Conservation (phyloP, 768 basidiomycete species). For the Termitomyces bulborhizus region DNA sequence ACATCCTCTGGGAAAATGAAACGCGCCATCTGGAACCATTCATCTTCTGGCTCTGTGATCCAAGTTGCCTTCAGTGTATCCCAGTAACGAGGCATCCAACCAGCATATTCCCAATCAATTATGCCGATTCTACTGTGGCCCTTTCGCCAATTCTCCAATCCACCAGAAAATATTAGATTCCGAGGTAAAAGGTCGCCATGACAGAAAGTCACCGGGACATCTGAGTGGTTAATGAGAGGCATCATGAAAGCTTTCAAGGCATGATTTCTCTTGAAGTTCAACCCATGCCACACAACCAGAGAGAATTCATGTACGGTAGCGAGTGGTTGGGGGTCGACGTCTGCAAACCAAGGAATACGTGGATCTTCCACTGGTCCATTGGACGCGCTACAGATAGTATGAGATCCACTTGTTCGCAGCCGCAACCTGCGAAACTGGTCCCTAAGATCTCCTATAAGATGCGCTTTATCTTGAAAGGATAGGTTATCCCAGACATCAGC, state of each 20-base stretch:
- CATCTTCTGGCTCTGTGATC: neutral
- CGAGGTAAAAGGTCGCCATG: neutral
- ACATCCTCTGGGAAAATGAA: neutral
- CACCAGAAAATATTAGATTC: neutral
- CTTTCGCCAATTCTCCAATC: neutral
- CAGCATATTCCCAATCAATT: conserved; percentile 1
- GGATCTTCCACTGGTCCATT: neutral
- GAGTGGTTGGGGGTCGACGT: neutral
- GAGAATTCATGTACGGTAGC: neutral
- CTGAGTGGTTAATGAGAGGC: neutral
- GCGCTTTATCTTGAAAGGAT: neutral
- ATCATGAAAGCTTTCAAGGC: neutral
- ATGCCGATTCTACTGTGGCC: neutral
- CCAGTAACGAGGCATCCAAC: neutral
- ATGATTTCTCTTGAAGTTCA: neutral
- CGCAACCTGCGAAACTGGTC: neutral
- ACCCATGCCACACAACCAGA: neutral
- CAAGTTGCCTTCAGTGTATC: neutral
- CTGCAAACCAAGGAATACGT: neutral
- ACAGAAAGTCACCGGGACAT: neutral
- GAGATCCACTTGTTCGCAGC: neutral
- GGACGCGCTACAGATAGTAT: neutral
- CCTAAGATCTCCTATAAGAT: neutral
- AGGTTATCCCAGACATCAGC: neutral
- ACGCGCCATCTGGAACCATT: too few relatives aligned